These are phyloP conservation scores for Penicillium sclerotigenum DNA, from an alignment of 2,329 filamentous ascomycete genomes.

Conservation along the genomic window DNA sequence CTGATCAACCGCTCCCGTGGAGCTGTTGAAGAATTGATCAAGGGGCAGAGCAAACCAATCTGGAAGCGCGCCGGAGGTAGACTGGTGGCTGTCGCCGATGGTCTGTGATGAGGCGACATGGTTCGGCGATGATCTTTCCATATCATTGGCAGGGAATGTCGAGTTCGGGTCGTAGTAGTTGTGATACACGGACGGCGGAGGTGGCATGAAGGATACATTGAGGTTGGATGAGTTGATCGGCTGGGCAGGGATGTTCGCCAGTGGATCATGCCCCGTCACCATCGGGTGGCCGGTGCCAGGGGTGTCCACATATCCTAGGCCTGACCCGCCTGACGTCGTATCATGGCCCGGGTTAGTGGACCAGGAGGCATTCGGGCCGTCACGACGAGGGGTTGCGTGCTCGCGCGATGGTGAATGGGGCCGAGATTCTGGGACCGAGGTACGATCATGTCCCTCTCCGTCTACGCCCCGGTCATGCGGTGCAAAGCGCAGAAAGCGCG, in stretches of 20 bases:
- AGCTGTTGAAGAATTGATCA: conserved; percentile 56
- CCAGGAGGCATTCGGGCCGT: conserved; percentile 28
- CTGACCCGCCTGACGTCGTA: conserved; percentile 15
- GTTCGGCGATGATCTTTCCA: conserved; percentile 29
- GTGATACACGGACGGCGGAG: conserved; percentile 46
- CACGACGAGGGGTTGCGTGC: conserved; percentile 23
- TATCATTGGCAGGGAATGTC: conserved; percentile 30
- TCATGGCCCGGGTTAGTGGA: conserved; percentile 23
- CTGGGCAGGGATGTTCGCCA: conserved; percentile 44
- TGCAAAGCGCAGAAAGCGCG: conserved; percentile 56
- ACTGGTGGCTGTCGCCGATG: conserved; percentile 25
- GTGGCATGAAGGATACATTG: conserved; percentile 48
- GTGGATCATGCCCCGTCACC: conserved; percentile 37
- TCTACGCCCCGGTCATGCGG: conserved; percentile 49
- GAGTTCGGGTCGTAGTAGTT: conserved; percentile 43
- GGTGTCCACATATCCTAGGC: conserved; percentile 30
- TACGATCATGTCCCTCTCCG: conserved; percentile 37
- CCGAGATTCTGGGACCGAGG: conserved; percentile 34
- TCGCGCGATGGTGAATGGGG: conserved; percentile 40
- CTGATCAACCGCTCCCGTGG: conserved; percentile 46
- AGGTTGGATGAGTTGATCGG: conserved; percentile 46
- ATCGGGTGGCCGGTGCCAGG: conserved; percentile 23
- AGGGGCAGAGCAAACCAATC: conserved; percentile 63
- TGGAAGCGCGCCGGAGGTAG: conserved; percentile 35
- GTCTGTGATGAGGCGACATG: conserved; percentile 30